Percentiles rank a stretch among this genome's conserved stretches.
phyloP scores from a whole-genome alignment of 164 flowering plant genomes.

The Berberis thunbergii region DNA sequence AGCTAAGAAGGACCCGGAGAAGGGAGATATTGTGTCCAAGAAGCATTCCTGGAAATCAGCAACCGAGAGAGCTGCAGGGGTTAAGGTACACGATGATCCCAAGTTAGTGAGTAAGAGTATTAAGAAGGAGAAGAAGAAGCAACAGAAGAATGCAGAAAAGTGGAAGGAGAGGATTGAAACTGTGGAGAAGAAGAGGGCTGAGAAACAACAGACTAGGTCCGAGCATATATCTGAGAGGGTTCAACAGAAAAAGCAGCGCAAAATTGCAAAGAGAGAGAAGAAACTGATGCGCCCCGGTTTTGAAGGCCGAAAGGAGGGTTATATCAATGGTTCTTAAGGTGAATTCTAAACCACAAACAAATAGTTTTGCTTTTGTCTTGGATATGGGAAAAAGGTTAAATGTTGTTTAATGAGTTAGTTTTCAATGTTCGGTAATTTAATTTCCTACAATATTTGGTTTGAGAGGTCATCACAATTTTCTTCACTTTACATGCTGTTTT shows the following conservation, averaged over 20 bases:
- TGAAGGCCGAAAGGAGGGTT: constrained; percentile 79
- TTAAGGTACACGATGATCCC: constrained; percentile 79
- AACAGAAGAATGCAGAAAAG: constrained; percentile 56
- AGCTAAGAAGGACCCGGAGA: constrained; percentile 64
- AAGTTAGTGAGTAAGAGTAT: constrained; percentile 58
- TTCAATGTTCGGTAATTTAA: too few relatives aligned
- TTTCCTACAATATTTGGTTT: too few relatives aligned
- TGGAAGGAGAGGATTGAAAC: constrained; percentile 76
- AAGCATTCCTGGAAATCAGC: constrained; percentile 76
- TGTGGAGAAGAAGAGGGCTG: constrained; percentile 39
- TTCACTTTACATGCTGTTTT: too few relatives aligned
- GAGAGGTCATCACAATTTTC: too few relatives aligned
- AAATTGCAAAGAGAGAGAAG: constrained; percentile 83
- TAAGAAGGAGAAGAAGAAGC: constrained; percentile 71
- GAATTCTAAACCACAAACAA: too few relatives aligned
- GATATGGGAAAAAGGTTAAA: too few relatives aligned
- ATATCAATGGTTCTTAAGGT: constrained; percentile 18
- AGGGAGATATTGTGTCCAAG: constrained; percentile 39
- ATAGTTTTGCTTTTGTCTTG: too few relatives aligned
- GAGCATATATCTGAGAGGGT: constrained; percentile 50
- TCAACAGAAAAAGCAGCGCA: constrained; percentile 56
- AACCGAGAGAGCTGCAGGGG: constrained; percentile 58
- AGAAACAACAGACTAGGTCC: constrained; percentile 57
- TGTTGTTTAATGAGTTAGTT: too few relatives aligned
- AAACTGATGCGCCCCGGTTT: constrained; percentile 92